These are phyloP conservation scores for Solanum arcanum DNA, from an alignment of 257 asterid genomes.

Conservation along the genomic window DNA sequence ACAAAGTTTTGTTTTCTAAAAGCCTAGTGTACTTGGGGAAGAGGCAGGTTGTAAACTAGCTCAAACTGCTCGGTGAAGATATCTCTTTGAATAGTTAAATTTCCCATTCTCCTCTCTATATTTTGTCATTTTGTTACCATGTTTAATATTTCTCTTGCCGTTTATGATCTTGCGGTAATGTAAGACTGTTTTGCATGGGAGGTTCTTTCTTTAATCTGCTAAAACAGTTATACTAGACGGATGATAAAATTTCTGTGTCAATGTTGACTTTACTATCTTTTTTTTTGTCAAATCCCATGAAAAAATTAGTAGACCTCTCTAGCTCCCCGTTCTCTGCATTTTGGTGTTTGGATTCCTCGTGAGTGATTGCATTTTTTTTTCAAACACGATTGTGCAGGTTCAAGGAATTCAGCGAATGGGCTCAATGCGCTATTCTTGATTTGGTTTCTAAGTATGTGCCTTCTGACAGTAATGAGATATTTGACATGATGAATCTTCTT, in stretches of 20 bases:
- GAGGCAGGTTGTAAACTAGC: background rate
- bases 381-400: slow-evolving; percentile 44
- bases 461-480: slow-evolving; percentile 80
- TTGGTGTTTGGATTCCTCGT: background rate
- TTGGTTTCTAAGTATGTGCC: slow-evolving; percentile 88
- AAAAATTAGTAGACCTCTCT: background rate
- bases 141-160: background rate
- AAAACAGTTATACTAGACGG: background rate
- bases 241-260: background rate
- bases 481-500: slow-evolving; percentile 98
- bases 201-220: background rate
- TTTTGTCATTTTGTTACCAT: background rate
- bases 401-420: slow-evolving; percentile 96
- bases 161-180: background rate
- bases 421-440: slow-evolving; percentile 88
- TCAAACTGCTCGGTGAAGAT: background rate
- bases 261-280: background rate
- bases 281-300: background rate
- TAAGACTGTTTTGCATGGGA: background rate
- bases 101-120: background rate
- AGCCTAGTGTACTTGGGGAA: background rate
- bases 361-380: slow-evolving; percentile 6
- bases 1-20: background rate
- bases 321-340: background rate
- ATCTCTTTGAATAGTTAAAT: background rate